Evolutionary conservation across 352 stramenopile species (phyloP), one percentile per base, ranked within the genome.

Genomic region (Labyrinthula sp.): DNA sequence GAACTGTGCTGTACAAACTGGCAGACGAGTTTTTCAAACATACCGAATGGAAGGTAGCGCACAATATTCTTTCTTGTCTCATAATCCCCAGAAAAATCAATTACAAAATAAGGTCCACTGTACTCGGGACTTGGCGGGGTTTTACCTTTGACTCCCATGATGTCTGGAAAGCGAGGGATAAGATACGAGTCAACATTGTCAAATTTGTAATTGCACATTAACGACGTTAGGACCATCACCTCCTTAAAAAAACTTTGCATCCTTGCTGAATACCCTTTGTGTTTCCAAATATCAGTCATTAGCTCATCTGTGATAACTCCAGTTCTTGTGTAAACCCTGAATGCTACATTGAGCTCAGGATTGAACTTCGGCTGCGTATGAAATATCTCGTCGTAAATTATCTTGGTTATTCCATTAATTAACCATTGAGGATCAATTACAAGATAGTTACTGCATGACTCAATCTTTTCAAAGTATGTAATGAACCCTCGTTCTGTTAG

Each of bases 381-480:
- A n/a, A n/a, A n/a, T n/a, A 4, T 7, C 27, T n/a, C n/a, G 43
- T 52, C 34, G 0, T 14, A 10, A 15, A 52, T 52, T 30, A 52
- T 28, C 15, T 25, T 20, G 10, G 18, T 35, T 7, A 52, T 24
- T 20, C 21, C 26, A 28, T 52, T 50, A n/a, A 52, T 24, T 4
- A 52, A 35, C 43, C 43, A 52, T 20, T 52, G 43, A n/a, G 43
- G 43, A 31, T 52, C 15, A 12, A 35, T 52, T 17, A 52, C 34
- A 3, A 52, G 20, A 22, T 50, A 37, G 12, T 35, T 7, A 15
- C 43, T 20, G 7, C 40, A 28, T 8, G 21, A 38, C 23, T 52
- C 43, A 12, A 24, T 52, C 12, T 31, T 35, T 14, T 27, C 23
- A 9, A 52, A 35, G 35, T 52, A 28, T 2, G 47, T 35, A 10